A percentile compares a stretch with the other conserved stretches of the same genome.
Evolutionary conservation across 345 rosid species (phyloP).

Genomic region (Microcos paniculata): DNA sequence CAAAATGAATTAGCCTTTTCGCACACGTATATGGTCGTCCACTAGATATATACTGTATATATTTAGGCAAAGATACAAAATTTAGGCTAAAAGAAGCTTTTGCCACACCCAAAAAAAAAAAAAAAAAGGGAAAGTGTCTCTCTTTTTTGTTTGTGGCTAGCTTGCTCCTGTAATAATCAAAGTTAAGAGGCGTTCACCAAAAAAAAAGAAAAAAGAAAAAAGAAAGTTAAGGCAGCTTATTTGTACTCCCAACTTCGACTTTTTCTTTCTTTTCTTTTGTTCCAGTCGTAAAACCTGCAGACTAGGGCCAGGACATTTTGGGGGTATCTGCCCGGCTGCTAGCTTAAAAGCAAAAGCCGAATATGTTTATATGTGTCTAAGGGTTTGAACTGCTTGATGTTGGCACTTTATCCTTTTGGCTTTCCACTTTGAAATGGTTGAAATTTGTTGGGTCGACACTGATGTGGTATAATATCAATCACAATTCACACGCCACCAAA

Average conservation of each 20-base stretch:
- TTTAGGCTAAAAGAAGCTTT: too few species aligned
- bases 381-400: neutral
- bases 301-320: constrained; percentile 3
- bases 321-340: constrained; percentile 2
- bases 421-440: neutral
- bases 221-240: neutral
- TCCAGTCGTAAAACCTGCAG: constrained; percentile 1
- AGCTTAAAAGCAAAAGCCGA: constrained; percentile 5
- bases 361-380: neutral
- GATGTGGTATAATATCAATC: too few species aligned
- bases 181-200: too few species aligned
- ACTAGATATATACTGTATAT: too few species aligned
- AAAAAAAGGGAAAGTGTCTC: too few species aligned
- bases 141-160: too few species aligned
- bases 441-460: constrained; percentile 8
- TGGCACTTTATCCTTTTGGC: constrained; percentile 4
- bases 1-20: too few species aligned
- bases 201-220: too few species aligned
- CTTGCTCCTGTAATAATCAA: neutral
- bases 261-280: neutral
- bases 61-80: too few species aligned
- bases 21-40: too few species aligned
- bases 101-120: too few species aligned
- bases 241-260: neutral
- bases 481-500: neutral